Conservation (phyloP, 306 rosid genomes). For the Argentina anserina region DNA sequence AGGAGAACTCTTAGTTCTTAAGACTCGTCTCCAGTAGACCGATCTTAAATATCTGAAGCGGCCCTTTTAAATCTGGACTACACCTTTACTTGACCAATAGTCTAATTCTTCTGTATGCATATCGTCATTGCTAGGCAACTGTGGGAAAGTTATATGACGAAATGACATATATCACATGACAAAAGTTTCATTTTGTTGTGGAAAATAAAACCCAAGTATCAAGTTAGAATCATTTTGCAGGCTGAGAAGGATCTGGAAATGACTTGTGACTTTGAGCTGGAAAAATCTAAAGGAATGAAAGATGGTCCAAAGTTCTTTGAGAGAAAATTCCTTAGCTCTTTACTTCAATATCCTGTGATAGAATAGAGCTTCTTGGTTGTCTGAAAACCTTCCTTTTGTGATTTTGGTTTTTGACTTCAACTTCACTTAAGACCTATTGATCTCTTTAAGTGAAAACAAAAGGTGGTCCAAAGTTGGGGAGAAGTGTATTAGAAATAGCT, state of each 20-base stretch:
- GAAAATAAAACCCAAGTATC: background rate
- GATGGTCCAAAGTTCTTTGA: conserved; percentile 8
- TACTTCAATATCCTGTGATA: background rate
- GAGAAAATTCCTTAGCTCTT: background rate
- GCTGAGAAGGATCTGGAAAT: conserved; percentile 3
- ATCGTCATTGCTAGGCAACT: background rate
- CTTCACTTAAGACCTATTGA: background rate
- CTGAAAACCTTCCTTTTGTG: background rate
- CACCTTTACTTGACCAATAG: background rate
- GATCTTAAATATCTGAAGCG: background rate
- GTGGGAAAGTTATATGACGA: background rate
- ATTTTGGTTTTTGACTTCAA: background rate
- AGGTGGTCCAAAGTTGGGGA: background rate
- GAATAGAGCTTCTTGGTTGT: conserved; percentile 1
- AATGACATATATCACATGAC: background rate
- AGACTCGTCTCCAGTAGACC: background rate
- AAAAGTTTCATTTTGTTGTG: background rate
- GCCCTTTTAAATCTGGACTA: background rate
- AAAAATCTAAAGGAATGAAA: background rate
- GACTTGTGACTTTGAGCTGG: conserved; percentile 9
- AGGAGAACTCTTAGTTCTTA: background rate
- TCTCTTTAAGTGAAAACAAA: background rate
- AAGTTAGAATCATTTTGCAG: background rate
- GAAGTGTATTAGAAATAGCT: background rate
- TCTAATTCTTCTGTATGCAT: background rate